Conservation (phyloP, 345 rosid species). For the Erysimum cheiranthoides region DNA sequence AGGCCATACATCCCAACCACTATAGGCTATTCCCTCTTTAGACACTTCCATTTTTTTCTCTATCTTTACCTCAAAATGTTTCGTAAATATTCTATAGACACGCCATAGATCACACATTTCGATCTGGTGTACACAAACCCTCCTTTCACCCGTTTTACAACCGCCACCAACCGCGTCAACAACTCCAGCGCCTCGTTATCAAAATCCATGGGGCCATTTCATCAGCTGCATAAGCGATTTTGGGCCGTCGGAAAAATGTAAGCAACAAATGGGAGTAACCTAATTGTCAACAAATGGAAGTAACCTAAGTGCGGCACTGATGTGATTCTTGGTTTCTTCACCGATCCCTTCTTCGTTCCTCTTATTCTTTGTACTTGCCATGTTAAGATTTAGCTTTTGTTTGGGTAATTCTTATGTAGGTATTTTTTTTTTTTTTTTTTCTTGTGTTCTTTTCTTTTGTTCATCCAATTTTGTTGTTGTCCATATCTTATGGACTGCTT, state of each 20-base stretch:
- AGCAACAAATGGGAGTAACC: constrained; percentile 37
- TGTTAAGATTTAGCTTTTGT: constrained; percentile 2
- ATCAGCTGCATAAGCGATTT: constrained; percentile 12
- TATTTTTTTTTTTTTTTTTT: neutral
- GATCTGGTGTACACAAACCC: no score
- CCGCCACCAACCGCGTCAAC: constrained; percentile 3
- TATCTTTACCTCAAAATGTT: no score
- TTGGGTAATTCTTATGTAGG: neutral
- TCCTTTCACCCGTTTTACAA: no score
- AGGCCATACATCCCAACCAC: no score
- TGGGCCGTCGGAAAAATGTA: constrained; percentile 30
- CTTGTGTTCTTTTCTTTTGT: no score
- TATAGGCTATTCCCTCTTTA: no score
- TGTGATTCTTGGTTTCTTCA: constrained; percentile 31
- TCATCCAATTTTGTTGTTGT: constrained; percentile 16
- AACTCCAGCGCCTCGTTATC: constrained; percentile 1
- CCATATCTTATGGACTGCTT: constrained; percentile 28
- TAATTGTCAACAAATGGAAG: constrained; percentile 37
- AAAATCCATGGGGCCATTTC: constrained; percentile 28
- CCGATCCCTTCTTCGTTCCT: constrained; percentile 35
- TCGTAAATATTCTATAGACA: no score
- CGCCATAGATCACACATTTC: no score
- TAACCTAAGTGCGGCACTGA: constrained; percentile 39
- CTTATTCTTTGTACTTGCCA: constrained; percentile 34
- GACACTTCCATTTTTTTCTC: no score